These are phyloP conservation scores for Pseudogymnoascus sp. DNA, from an alignment of 2,329 filamentous ascomycete genomes.

Conservation along the genomic window DNA sequence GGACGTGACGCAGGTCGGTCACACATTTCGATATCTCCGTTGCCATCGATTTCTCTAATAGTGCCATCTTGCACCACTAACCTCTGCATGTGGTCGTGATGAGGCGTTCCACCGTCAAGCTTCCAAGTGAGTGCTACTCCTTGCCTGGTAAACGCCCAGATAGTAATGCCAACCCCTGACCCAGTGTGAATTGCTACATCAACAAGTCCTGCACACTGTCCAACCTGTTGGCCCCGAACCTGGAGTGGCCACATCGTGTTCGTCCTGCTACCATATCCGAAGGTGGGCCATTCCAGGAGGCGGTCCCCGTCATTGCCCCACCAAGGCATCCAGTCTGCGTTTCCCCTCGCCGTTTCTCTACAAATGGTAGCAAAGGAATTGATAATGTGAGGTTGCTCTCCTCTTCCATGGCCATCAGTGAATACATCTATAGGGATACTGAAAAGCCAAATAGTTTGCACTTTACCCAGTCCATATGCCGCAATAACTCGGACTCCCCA, in stretches of 20 bases:
- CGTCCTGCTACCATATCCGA: background rate
- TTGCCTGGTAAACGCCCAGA: slow-evolving; percentile 45
- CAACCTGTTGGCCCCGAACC: slow-evolving; percentile 43
- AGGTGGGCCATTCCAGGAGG: slow-evolving; percentile 16
- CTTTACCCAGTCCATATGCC: slow-evolving; percentile 40
- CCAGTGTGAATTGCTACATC: slow-evolving; percentile 43
- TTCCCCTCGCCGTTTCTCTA: slow-evolving; percentile 13
- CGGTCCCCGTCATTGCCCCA: slow-evolving; percentile 29
- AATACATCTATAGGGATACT: slow-evolving; percentile 53
- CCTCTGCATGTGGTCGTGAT: background rate
- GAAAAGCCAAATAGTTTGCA: slow-evolving; percentile 49
- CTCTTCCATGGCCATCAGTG: slow-evolving; percentile 27
- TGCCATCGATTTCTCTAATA: slow-evolving; percentile 18
- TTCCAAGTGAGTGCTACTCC: slow-evolving; percentile 39
- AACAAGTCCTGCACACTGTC: slow-evolving; percentile 37
- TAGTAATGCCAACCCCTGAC: slow-evolving; percentile 37
- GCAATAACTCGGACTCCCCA: slow-evolving; percentile 54
- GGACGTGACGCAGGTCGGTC: slow-evolving; percentile 10
- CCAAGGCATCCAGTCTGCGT: slow-evolving; percentile 32
- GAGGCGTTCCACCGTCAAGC: background rate
- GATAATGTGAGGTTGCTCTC: background rate
- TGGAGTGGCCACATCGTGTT: slow-evolving; percentile 39
- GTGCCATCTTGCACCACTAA: slow-evolving; percentile 27
- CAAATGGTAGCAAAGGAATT: background rate
- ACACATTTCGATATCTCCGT: slow-evolving; percentile 19